These are phyloP conservation scores for Xylaria sp. DNA, from an alignment of 2,329 filamentous ascomycete genomes.

Conservation along the genomic window DNA sequence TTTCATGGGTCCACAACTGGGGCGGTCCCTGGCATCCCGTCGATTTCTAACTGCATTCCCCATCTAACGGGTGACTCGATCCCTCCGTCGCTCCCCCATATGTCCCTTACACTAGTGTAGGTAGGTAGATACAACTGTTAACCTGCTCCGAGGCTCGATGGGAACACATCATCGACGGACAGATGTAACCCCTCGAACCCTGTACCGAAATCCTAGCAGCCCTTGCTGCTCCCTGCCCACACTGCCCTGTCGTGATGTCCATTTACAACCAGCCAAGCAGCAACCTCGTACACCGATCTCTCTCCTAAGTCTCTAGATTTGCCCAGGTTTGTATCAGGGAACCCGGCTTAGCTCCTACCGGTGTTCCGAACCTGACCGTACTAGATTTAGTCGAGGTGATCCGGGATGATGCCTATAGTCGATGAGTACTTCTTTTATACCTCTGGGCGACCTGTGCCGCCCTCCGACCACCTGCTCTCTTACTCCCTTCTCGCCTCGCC, in stretches of 20 bases:
- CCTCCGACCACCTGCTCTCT: slow-evolving; percentile 56
- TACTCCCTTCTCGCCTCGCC: slow-evolving; percentile 58
- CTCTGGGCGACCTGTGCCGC: slow-evolving; percentile 60
- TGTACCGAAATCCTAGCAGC: slow-evolving; percentile 53
- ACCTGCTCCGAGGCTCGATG: slow-evolving; percentile 49
- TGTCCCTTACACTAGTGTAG: slow-evolving; percentile 44
- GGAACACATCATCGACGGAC: slow-evolving; percentile 56
- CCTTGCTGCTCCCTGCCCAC: slow-evolving; percentile 45
- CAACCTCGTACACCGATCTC: slow-evolving; percentile 51
- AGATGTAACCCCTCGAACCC: slow-evolving; percentile 55
- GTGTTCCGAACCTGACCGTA: slow-evolving; percentile 61
- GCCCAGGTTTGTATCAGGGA: slow-evolving; percentile 59
- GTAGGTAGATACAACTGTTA: slow-evolving; percentile 37
- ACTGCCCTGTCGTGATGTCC: slow-evolving; percentile 48
- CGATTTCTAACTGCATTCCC: slow-evolving; percentile 48
- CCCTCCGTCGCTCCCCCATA: slow-evolving; percentile 48
- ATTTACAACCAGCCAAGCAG: slow-evolving; percentile 54
- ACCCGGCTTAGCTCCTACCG: slow-evolving; percentile 64
- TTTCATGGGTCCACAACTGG: slow-evolving; percentile 48
- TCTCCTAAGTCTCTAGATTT: slow-evolving; percentile 49
- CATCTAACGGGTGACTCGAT: slow-evolving; percentile 41
- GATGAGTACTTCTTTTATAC: slow-evolving; percentile 63
- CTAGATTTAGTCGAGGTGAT: slow-evolving; percentile 52
- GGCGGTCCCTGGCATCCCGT: slow-evolving; percentile 49
- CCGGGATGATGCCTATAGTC: slow-evolving; percentile 57